Percentiles rank a stretch among this genome's conserved stretches.
phyloP scores from a whole-genome alignment of 1,284 basidiomycete genomes.

The Ceratobasidium sp. region DNA sequence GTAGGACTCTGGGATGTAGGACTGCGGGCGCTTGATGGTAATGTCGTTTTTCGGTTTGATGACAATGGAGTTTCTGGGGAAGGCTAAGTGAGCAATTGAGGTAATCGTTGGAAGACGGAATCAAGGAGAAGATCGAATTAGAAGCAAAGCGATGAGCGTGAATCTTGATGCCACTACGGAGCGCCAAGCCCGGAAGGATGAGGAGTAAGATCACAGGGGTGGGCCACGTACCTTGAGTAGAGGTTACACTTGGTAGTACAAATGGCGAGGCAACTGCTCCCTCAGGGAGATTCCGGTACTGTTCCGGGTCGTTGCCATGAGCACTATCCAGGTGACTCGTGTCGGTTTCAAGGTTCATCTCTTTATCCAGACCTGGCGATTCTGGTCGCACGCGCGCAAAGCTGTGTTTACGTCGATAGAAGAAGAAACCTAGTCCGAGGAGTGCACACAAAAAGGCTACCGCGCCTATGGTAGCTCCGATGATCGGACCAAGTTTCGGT shows the following conservation, averaged over 20 bases:
- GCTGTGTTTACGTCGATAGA: constrained; percentile 15
- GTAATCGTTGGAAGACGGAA: neutral
- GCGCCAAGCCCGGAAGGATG: neutral
- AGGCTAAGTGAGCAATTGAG: neutral
- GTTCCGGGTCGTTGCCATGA: neutral
- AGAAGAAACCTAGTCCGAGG: constrained; percentile 8
- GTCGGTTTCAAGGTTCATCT: constrained; percentile 1
- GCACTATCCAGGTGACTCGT: neutral
- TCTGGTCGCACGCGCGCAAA: neutral
- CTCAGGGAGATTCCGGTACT: neutral
- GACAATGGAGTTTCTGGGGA: neutral
- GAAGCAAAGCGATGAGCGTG: neutral
- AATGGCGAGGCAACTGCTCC: constrained; percentile 22
- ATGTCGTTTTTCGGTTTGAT: neutral
- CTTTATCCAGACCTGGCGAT: constrained; percentile 10
- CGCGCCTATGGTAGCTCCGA: constrained; percentile 16
- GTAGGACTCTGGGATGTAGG: neutral
- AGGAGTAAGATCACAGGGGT: neutral
- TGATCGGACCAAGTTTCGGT: constrained; percentile 22
- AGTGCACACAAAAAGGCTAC: constrained; percentile 10
- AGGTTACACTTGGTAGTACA: neutral
- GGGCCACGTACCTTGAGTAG: constrained; percentile 24
- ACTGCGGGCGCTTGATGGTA: neutral
- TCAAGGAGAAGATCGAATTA: neutral
- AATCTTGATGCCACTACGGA: neutral